phyloP scores from a whole-genome alignment of 176 grass and related monocot genomes.

The Poa pratensis region DNA sequence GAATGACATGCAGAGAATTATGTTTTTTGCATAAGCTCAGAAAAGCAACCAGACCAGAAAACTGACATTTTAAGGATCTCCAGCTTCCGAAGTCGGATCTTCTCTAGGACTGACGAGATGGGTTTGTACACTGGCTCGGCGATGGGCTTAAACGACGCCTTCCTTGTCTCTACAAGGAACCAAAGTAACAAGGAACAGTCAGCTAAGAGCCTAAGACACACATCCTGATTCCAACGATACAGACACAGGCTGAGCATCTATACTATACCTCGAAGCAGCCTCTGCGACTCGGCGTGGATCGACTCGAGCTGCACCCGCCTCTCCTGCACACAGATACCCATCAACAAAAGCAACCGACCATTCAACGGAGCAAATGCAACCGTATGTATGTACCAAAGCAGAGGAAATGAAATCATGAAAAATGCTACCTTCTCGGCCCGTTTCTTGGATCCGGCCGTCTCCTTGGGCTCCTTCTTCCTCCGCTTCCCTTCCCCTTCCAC shows the following conservation, averaged over 20 bases:
- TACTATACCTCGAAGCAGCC: conserved; percentile 73
- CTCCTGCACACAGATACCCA: conserved; percentile 52
- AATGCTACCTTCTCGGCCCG: conserved; percentile 61
- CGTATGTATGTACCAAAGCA: neutral
- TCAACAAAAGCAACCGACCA: conserved; percentile 18
- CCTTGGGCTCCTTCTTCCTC: conserved; percentile 46
- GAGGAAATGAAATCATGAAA: neutral
- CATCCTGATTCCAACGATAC: neutral
- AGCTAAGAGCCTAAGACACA: neutral
- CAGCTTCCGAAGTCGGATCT: conserved; percentile 84
- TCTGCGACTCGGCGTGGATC: conserved; percentile 76
- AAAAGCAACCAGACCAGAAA: neutral
- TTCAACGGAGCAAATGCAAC: neutral
- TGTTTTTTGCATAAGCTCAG: neutral
- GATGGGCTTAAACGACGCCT: conserved; percentile 72
- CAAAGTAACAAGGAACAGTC: neutral
- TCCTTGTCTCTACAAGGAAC: conserved; percentile 64
- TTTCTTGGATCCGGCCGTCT: conserved; percentile 58
- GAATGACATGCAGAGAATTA: neutral
- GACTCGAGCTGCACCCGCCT: conserved; percentile 62
- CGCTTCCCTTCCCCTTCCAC: neutral
- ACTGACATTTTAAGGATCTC: conserved; percentile 77
- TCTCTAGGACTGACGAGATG: conserved; percentile 91
- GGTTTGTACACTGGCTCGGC: conserved; percentile 70
- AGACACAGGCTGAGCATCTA: neutral